Base-by-base conservation (phyloP, 768 basidiomycete species). In the Agrocybe praecox region DNA sequence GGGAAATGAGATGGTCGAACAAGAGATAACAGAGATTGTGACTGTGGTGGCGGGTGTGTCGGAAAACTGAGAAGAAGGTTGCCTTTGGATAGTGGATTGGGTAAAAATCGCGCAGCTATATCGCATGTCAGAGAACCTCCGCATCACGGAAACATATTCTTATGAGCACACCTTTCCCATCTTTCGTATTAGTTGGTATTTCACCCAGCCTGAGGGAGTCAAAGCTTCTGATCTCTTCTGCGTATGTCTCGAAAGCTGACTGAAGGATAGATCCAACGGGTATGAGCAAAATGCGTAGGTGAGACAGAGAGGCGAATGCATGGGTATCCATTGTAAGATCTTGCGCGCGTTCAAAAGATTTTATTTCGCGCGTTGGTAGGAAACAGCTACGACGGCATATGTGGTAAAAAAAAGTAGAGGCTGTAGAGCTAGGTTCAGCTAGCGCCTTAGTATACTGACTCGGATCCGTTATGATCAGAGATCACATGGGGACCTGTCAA, bases 1-100 rank as follows among this genome's bases (percentile, higher is more conserved):
- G 94, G 88, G 58, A 94, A 94, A 59, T 89, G 86, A 1, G 90
- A 95, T 48, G 85, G 84, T 42, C 86, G 84, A 61, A 98, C 77
- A 45, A 96, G 80, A 43, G 88, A 81, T 45, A 97, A 73, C 7
- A 88, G 75, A 11, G 78, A 65, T 62, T 94, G 87, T 24, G 88
- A 82, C 55, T 75, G 78, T n/a, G 87, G 84, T 3, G 83, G 86
- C 2, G 88, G 92, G 69, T 90, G 91, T 1, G 85, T 84, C 14
- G 86, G 80, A 67, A 88, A 98, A 49, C 81, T 82, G 34, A 98
- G 78, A 62, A 96, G 92, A 22, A 99, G 75, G 69, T 87, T 76
- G 19, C 94, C 94, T n/a, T 83, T 81, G 2, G 93, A 86, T 47
- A 88, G 76, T 40, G 82, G 78, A 46, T 79, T 88, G 34, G 92